Evolutionary conservation across 208 protist species (phyloP).

Genomic region (Leptomonas pyrrhocoris): DNA sequence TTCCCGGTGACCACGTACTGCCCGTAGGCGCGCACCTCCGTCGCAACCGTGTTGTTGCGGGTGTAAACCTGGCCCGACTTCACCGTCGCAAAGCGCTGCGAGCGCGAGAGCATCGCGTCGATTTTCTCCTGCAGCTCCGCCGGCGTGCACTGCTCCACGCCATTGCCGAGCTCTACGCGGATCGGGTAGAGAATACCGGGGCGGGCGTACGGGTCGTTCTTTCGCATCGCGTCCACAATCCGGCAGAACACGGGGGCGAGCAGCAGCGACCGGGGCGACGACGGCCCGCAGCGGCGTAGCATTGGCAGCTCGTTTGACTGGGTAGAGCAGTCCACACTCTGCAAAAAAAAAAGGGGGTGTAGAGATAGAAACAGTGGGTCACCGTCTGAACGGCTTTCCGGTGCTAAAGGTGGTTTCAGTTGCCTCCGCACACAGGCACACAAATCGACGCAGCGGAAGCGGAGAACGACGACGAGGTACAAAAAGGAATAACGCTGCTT

Average conservation of each 20-base stretch:
- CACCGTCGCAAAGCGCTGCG: conserved; percentile 72
- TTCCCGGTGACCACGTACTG: conserved; percentile 86
- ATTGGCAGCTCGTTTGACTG: neutral
- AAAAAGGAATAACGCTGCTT: too few relatives aligned
- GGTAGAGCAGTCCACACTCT: neutral
- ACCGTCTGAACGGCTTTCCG: too few relatives aligned
- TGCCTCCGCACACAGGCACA: neutral
- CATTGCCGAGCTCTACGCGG: conserved; percentile 75
- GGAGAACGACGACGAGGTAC: too few relatives aligned
- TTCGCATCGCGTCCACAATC: conserved; percentile 76
- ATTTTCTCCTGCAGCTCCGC: conserved; percentile 69
- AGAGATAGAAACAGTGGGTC: too few relatives aligned
- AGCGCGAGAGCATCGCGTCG: conserved; percentile 67
- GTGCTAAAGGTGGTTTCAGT: too few relatives aligned
- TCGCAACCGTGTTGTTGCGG: conserved; percentile 62
- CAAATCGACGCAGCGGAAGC: too few relatives aligned
- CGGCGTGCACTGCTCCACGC: conserved; percentile 63
- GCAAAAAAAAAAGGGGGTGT: conserved; percentile 6
- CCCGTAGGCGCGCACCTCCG: conserved; percentile 63
- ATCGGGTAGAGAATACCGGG: conserved; percentile 81
- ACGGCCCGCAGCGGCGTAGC: conserved; percentile 8
- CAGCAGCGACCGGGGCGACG: conserved; percentile 6
- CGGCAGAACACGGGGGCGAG: conserved; percentile 79
- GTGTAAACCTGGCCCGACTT: conserved; percentile 77
- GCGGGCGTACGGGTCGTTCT: conserved; percentile 66